Percentiles rank a stretch among this genome's conserved stretches.
phyloP scores from a whole-genome alignment of 352 stramenopile genomes.

The Albugo candida region DNA sequence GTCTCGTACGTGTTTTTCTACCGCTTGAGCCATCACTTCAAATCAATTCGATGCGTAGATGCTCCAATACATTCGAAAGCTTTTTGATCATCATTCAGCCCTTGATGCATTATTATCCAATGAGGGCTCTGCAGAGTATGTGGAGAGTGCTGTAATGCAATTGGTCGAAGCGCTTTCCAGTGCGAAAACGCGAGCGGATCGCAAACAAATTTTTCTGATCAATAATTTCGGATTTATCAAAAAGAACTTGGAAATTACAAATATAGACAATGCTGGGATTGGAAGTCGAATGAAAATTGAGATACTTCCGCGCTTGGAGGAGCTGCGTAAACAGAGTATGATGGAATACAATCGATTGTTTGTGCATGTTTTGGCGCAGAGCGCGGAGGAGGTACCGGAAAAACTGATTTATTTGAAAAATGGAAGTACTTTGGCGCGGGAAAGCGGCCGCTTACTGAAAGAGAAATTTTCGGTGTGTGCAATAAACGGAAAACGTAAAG shows the following conservation, averaged over 20 bases:
- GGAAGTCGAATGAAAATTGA: conserved; percentile 28
- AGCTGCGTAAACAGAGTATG: conserved; percentile 70
- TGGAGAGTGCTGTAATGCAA: conserved; percentile 48
- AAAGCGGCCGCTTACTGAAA: conserved; percentile 82
- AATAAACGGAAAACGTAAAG: background rate
- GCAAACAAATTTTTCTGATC: conserved; percentile 80
- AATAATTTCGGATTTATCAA: conserved; percentile 88
- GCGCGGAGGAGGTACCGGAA: conserved; percentile 57
- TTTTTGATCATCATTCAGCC: conserved; percentile 43
- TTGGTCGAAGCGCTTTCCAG: conserved; percentile 31
- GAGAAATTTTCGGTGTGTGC: conserved; percentile 70
- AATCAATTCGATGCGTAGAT: conserved; percentile 16
- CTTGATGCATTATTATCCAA: conserved; percentile 32
- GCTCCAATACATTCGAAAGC: conserved; percentile 49
- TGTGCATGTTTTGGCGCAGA: conserved; percentile 37
- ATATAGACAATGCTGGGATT: conserved; percentile 18
- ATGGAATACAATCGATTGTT: conserved; percentile 3
- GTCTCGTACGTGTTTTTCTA: conserved; percentile 21
- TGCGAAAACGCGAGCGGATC: conserved; percentile 26
- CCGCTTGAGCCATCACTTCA: background rate
- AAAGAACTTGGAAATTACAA: conserved; percentile 9
- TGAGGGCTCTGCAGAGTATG: conserved; percentile 25
- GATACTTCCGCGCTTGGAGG: conserved; percentile 68
- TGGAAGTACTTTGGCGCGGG: conserved; percentile 65
- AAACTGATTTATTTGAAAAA: conserved; percentile 77